Conservation (phyloP, 2,329 filamentous ascomycete species). For the Aspergillus sp. region DNA sequence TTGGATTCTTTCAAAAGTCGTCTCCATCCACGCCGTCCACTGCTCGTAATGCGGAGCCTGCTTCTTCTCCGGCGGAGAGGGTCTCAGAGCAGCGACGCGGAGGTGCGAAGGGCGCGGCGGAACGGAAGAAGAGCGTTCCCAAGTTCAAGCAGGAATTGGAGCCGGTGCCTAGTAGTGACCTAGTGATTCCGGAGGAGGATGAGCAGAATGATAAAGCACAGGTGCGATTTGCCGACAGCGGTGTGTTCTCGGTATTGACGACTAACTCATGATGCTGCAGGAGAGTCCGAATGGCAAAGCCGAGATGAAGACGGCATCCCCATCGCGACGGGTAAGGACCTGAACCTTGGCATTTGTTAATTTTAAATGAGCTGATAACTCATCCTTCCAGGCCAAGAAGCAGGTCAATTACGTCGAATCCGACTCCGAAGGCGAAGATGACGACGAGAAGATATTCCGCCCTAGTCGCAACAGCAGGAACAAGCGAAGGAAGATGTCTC, state of each 20-base stretch:
- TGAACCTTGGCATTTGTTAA: neutral
- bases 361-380: neutral
- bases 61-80: conserved; percentile 40
- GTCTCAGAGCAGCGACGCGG: conserved; percentile 33
- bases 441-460: conserved; percentile 71
- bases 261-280: conserved; percentile 31
- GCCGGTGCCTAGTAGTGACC: conserved; percentile 80
- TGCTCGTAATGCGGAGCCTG: conserved; percentile 33
- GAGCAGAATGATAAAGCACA: conserved; percentile 36
- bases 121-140: conserved; percentile 46
- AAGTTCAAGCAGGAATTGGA: conserved; percentile 58
- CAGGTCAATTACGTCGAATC: conserved; percentile 77
- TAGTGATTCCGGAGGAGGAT: conserved; percentile 66
- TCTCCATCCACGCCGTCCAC: conserved; percentile 48
- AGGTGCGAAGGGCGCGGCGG: conserved; percentile 41
- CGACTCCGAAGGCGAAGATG: conserved; percentile 68
- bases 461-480: conserved; percentile 52
- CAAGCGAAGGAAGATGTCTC: conserved; percentile 64
- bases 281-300: conserved; percentile 46
- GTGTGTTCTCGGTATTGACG: neutral
- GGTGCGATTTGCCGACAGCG: conserved; percentile 41
- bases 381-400: conserved; percentile 56
- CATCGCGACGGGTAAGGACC: conserved; percentile 71
- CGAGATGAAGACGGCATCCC: conserved; percentile 62
- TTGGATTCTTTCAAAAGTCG: conserved; percentile 74